These are phyloP conservation scores for Artemisia tridentata DNA, from an alignment of 129 eudicot genomes.

Conservation along the genomic window DNA sequence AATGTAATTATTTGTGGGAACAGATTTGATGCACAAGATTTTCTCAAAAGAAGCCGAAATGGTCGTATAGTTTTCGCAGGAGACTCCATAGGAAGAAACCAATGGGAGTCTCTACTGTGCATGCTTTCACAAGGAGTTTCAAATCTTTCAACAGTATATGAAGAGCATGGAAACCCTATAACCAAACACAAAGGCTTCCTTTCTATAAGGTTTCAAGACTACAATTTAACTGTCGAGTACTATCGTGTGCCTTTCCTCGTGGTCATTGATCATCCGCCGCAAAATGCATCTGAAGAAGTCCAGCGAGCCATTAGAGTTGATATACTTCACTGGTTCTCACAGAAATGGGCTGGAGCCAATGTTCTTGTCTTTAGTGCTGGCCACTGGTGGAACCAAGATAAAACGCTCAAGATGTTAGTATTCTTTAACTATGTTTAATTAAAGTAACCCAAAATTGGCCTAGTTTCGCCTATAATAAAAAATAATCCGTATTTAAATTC, in stretches of 20 bases:
- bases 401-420: conserved; percentile 61
- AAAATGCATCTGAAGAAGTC: conserved; percentile 51
- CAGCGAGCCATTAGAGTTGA: conserved; percentile 63
- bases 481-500: not conserved
- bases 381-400: conserved; percentile 93
- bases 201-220: conserved; percentile 65
- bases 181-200: conserved; percentile 87
- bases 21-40: conserved; percentile 79
- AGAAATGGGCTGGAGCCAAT: conserved; percentile 68
- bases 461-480: not conserved
- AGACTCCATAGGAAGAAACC: conserved; percentile 94
- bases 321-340: conserved; percentile 59
- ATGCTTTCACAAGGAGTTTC: conserved; percentile 78
- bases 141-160: conserved; percentile 63
- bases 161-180: conserved; percentile 71
- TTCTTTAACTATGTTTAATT: not conserved
- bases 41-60: conserved; percentile 64
- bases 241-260: conserved; percentile 80
- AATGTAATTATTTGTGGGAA: not conserved
- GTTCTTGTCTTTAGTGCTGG: conserved; percentile 77
- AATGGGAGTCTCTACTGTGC: conserved; percentile 91
- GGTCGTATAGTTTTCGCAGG: conserved; percentile 79
- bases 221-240: conserved; percentile 68
- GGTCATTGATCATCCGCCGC: conserved; percentile 51
- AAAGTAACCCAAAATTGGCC: not conserved